phyloP scores from a whole-genome alignment of 805 yeast species.

The Saccharomyces cerevisiae region DNA sequence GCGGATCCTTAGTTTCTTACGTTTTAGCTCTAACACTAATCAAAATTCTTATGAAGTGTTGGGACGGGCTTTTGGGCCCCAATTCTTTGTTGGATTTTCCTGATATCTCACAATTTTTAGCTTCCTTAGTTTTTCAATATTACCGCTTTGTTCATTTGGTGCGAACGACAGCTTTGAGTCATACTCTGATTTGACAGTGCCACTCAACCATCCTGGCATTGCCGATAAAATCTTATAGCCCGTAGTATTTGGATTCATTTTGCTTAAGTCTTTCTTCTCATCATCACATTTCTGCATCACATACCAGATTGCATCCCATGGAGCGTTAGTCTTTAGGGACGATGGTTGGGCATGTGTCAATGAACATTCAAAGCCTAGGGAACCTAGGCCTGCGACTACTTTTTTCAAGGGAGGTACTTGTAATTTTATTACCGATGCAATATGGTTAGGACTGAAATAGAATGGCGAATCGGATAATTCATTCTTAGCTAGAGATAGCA shows the following conservation, averaged over 20 bases:
- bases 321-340: constrained; percentile 83
- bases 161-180: constrained; percentile 42
- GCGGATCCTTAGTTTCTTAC: neutral
- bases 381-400: constrained; percentile 73
- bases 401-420: constrained; percentile 74
- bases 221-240: constrained; percentile 52
- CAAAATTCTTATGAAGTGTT: constrained; percentile 5
- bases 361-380: constrained; percentile 73
- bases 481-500: constrained; percentile 73
- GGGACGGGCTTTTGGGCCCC: constrained; percentile 96
- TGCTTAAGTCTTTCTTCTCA: constrained; percentile 34
- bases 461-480: constrained; percentile 66
- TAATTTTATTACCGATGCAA: constrained; percentile 68
- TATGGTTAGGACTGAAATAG: constrained; percentile 70
- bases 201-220: constrained; percentile 17
- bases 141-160: constrained; percentile 47
- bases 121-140: constrained; percentile 54
- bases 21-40: neutral
- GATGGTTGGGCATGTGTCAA: constrained; percentile 85
- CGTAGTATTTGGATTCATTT: constrained; percentile 41
- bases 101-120: constrained; percentile 82
- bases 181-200: constrained; percentile 3
- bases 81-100: constrained; percentile 83
- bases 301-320: constrained; percentile 71
- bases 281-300: constrained; percentile 56